phyloP scores from a whole-genome alignment of 1,139 yeast species.

The Blastobotrys ciferrii region DNA sequence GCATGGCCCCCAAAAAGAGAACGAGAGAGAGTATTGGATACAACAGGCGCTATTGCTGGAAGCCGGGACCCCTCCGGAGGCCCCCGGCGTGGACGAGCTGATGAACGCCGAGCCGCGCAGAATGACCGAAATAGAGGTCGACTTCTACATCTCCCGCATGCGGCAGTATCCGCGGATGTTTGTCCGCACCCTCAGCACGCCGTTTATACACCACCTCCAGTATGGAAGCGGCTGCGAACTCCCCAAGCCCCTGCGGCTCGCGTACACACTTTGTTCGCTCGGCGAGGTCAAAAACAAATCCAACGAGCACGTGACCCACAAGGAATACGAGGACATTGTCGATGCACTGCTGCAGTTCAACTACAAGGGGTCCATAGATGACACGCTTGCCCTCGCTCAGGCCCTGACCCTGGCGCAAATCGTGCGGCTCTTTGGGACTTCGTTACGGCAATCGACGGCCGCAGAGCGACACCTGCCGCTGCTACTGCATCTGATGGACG shows the following conservation, averaged over 20 bases:
- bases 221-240: slow-evolving; percentile 13
- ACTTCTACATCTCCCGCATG: slow-evolving; percentile 12
- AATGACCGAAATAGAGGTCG: slow-evolving; percentile 2
- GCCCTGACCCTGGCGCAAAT: slow-evolving; percentile 17
- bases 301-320: slow-evolving; percentile 8
- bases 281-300: slow-evolving; percentile 1
- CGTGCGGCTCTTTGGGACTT: slow-evolving; percentile 18
- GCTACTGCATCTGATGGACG: slow-evolving; percentile 17
- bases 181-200: slow-evolving; percentile 11
- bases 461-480: slow-evolving; percentile 12
- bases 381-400: slow-evolving; percentile 20
- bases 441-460: slow-evolving; percentile 11
- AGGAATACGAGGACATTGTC: background rate
- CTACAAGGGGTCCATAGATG: slow-evolving; percentile 6
- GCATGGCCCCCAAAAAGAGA: too few relatives aligned
- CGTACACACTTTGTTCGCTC: slow-evolving; percentile 18
- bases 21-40: too few relatives aligned
- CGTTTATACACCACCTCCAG: slow-evolving; percentile 20
- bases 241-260: slow-evolving; percentile 17
- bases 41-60: too few relatives aligned
- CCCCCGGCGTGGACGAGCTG: background rate
- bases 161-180: slow-evolving; percentile 20
- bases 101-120: background rate
- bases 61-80: too few relatives aligned
- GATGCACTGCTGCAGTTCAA: slow-evolving; percentile 2